A percentile compares a stretch with the other conserved stretches of the same genome.
These are phyloP conservation scores for Neofusicoccum sp. DNA, from an alignment of 2,329 filamentous ascomycete genomes.

Conservation along the genomic window DNA sequence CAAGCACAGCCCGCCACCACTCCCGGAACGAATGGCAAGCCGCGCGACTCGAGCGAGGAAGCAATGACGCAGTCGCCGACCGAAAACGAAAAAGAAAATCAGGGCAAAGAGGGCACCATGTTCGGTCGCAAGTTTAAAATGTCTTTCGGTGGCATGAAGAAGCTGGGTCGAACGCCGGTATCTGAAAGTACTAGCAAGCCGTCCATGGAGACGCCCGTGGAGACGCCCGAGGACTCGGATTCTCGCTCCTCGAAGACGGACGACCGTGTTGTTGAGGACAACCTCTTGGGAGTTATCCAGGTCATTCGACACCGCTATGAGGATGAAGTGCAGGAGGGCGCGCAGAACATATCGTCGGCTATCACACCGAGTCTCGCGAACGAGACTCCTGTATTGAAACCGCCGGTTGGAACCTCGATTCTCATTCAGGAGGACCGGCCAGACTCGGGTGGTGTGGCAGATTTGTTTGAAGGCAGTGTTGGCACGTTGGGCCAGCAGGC, in stretches of 20 bases:
- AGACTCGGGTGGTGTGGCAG: conserved; percentile 66
- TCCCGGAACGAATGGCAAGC: conserved; percentile 27
- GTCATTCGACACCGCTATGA: conserved; percentile 73
- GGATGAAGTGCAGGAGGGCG: conserved; percentile 57
- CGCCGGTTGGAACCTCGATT: conserved; percentile 62
- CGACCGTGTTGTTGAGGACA: conserved; percentile 73
- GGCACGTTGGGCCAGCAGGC: conserved; percentile 72
- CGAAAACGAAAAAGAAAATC: conserved; percentile 29
- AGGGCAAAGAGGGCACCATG: conserved; percentile 58
- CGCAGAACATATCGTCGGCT: conserved; percentile 55
- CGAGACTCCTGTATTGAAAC: conserved; percentile 74
- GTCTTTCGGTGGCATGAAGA: conserved; percentile 75
- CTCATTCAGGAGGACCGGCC: conserved; percentile 65
- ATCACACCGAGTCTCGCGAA: conserved; percentile 68
- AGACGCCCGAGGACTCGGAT: conserved; percentile 67
- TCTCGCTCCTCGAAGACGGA: conserved; percentile 57
- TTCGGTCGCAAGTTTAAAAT: conserved; percentile 83
- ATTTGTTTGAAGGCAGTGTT: conserved; percentile 88
- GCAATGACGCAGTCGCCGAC: conserved; percentile 41
- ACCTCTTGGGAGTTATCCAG: conserved; percentile 69
- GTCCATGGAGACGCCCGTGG: conserved; percentile 43
- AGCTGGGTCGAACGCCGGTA: conserved; percentile 66
- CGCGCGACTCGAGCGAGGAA: conserved; percentile 24
- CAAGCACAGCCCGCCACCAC: conserved; percentile 45
- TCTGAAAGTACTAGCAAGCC: conserved; percentile 45